A percentile compares a stretch with the other conserved stretches of the same genome.
Evolutionary conservation across 345 rosid species (phyloP).

Genomic region (Syzygium oleosum): DNA sequence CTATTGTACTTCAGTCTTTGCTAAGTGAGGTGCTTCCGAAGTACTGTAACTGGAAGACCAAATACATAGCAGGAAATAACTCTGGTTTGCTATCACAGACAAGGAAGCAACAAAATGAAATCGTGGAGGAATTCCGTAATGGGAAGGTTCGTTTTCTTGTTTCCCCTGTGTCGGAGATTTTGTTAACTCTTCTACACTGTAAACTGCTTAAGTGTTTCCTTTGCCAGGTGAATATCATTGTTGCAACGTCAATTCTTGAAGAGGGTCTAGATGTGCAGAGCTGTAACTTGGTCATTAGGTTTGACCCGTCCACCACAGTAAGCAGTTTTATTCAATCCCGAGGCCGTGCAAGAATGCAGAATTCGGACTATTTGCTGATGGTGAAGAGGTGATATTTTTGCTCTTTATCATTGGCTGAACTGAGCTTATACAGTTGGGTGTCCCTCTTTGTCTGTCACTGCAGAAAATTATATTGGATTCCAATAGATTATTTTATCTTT

Average conservation of each 20-base stretch:
- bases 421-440: no score
- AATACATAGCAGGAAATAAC: slow-evolving; percentile 68
- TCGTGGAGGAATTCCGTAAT: slow-evolving; percentile 70
- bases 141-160: slow-evolving; percentile 44
- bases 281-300: slow-evolving; percentile 81
- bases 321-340: slow-evolving; percentile 97
- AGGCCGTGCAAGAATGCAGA: slow-evolving; percentile 88
- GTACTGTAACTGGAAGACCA: slow-evolving; percentile 43
- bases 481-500: neutral
- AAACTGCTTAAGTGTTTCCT: neutral
- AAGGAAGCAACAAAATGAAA: slow-evolving; percentile 55
- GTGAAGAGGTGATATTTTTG: slow-evolving; percentile 37
- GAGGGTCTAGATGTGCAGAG: slow-evolving; percentile 92
- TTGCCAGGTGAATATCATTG: slow-evolving; percentile 70
- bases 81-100: slow-evolving; percentile 48
- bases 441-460: neutral
- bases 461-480: neutral
- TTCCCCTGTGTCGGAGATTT: neutral
- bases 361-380: slow-evolving; percentile 79
- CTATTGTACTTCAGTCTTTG: slow-evolving; percentile 47
- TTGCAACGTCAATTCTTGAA: slow-evolving; percentile 93
- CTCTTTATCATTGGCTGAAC: neutral
- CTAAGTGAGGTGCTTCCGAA: slow-evolving; percentile 53
- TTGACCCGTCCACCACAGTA: slow-evolving; percentile 71
- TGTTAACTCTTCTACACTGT: neutral